Evolutionary conservation across 2,329 filamentous ascomycete species (phyloP).

Genomic region (Trichoderma oligosporum): DNA sequence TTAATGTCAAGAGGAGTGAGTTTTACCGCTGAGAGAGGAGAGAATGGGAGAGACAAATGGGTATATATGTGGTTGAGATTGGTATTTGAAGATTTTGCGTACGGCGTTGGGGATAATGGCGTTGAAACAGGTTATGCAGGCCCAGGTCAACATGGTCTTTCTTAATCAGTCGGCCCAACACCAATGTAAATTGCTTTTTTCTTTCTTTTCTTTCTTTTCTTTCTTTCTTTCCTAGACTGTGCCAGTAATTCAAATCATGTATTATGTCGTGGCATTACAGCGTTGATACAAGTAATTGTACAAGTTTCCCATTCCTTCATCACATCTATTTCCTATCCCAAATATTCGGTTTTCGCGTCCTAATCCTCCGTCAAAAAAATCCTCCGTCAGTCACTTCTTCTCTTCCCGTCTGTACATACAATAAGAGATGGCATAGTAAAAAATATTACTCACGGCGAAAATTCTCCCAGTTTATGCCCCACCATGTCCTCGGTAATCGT

Average conservation of each 20-base stretch:
- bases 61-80: neutral
- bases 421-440: neutral
- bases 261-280: conserved; percentile 11
- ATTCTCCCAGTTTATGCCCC: conserved; percentile 90
- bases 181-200: neutral
- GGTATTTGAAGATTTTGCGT: neutral
- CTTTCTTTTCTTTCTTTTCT: neutral
- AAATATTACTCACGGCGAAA: conserved; percentile 65
- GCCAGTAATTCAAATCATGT: neutral
- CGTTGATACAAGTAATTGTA: conserved; percentile 33
- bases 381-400: no score
- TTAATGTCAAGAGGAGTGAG: conserved; percentile 95
- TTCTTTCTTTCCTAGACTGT: neutral
- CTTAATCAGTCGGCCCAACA: conserved; percentile 2
- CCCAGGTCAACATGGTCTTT: neutral
- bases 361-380: no score
- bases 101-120: conserved; percentile 19
- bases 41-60: neutral
- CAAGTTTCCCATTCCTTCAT: conserved; percentile 22
- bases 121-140: neutral
- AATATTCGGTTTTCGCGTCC: conserved; percentile 57
- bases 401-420: conserved; percentile 13
- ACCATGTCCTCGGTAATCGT: conserved; percentile 94
- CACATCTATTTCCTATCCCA: conserved; percentile 41
- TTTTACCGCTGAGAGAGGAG: conserved; percentile 61